Evolutionary conservation across 2,329 filamentous ascomycete species (phyloP), one percentile per base, ranked within the genome.

Genomic region (Penicillium sp.): DNA sequence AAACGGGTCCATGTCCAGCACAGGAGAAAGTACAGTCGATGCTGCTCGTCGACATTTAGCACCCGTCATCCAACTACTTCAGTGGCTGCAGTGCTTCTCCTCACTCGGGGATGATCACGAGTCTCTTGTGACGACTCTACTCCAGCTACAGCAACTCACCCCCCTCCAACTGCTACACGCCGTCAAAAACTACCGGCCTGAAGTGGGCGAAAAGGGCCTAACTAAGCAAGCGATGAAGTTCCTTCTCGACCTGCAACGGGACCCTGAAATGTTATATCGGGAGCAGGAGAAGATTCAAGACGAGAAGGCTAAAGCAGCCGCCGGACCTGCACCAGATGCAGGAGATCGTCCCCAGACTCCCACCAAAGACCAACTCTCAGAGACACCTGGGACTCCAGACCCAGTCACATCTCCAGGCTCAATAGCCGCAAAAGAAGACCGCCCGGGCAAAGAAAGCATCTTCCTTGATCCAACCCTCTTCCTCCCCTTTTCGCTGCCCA

Each of bases 31-130:
- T 42, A 96, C 88, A 0, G 78, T 93, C 16, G 91, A 97, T 34
- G 81, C 89, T 3, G 84, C 89, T 18, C 80, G 89, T 55, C 80
- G 85, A 51, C 91, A 98, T 66, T 77, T 98, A 16, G 86, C 87
- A 6, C 93, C 93, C 4, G 80, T 95, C 16, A 90, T 97, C 45
- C 93, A 98, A 67, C 77, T 98, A 2, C 75, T 98, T 5, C 93
- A 98, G 69, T 98, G 93, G 93, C 75, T 98, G 28, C 93, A 98
- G 66, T 96, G 90, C 68, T 97, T 97, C 69, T 97, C 93, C 1
- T 95, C 89, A 0, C 78, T 97, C 3, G 89, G 84, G 4, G 89
- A 97, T 62, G 90, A 97, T 62, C 74, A 93, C 29, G 89, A 95
- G 62, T 88, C 89, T 2, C 77, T 98, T 13, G 83, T 95, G 24